A percentile compares a stretch with the other conserved stretches of the same genome.
These are phyloP conservation scores for Parmelia sp. DNA, from an alignment of 495 filamentous ascomycete species.

Conservation along the genomic window DNA sequence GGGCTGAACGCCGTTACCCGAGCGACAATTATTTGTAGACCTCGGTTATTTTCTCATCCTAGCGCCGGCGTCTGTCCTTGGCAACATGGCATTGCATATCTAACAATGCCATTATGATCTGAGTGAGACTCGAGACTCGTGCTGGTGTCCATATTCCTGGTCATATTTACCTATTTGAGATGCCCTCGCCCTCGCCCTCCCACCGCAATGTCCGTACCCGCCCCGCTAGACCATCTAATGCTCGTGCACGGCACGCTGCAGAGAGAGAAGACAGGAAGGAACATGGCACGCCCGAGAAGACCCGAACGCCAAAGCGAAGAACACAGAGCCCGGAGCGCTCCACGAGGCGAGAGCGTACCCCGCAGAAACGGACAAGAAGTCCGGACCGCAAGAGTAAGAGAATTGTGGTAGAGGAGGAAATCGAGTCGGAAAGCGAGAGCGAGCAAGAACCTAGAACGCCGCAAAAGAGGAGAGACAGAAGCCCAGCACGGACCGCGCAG, in stretches of 20 bases:
- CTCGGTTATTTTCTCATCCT: background rate
- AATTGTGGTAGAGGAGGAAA: constrained; percentile 9
- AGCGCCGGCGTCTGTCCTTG: background rate
- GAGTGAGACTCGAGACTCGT: background rate
- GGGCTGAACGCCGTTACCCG: background rate
- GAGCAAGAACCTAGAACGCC: background rate
- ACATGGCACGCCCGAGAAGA: constrained; percentile 17
- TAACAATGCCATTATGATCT: background rate
- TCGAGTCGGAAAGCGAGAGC: constrained; percentile 6
- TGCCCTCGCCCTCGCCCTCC: constrained; percentile 4
- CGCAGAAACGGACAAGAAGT: constrained; percentile 17
- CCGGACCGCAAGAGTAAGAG: constrained; percentile 13
- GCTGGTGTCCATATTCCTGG: background rate
- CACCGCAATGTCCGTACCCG: background rate
- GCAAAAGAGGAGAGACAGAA: constrained; percentile 1
- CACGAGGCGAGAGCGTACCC: constrained; percentile 15
- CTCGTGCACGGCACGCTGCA: constrained; percentile 18
- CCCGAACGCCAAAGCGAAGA: constrained; percentile 10
- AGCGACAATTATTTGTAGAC: constrained; percentile 2
- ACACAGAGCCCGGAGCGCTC: constrained; percentile 14
- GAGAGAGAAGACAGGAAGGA: constrained; percentile 22
- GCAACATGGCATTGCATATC: background rate
- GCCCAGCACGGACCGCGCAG: background rate
- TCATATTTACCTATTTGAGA: background rate
- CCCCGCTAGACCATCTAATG: constrained; percentile 8